These are phyloP conservation scores for Arabis hirsuta DNA, from an alignment of 345 rosid species.

Conservation along the genomic window DNA sequence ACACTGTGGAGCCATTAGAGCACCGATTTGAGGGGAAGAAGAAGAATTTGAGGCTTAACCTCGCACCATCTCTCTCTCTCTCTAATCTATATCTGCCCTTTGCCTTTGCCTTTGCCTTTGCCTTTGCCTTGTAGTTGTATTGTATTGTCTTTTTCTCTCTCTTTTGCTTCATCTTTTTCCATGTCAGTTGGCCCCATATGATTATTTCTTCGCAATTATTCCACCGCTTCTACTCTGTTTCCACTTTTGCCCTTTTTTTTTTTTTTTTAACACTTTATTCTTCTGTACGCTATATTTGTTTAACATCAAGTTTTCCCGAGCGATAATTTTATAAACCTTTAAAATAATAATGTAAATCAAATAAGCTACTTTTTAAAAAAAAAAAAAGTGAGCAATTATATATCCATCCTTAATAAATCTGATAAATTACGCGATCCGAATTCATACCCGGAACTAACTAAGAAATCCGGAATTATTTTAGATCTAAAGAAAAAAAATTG, in stretches of 20 bases:
- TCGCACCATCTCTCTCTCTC: slow-evolving; percentile 35
- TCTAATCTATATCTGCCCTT: neutral
- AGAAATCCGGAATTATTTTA: no score
- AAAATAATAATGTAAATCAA: no score
- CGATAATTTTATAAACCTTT: no score
- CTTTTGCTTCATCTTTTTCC: slow-evolving; percentile 52
- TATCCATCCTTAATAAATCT: no score
- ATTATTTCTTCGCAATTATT: slow-evolving; percentile 47
- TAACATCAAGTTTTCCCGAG: no score
- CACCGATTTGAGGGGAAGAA: neutral
- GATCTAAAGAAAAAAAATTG: no score
- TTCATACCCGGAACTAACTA: no score
- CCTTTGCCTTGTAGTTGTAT: neutral
- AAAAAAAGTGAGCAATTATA: no score
- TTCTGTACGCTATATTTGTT: slow-evolving; percentile 43
- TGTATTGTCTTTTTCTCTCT: slow-evolving; percentile 36
- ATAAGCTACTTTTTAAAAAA: no score
- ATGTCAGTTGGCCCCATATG: slow-evolving; percentile 53
- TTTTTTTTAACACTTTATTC: slow-evolving; percentile 35
- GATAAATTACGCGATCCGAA: no score
- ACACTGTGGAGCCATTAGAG: slow-evolving; percentile 12
- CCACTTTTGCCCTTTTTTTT: slow-evolving; percentile 27
- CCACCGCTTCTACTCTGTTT: neutral
- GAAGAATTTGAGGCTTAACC: slow-evolving; percentile 14
- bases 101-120: neutral